Evolutionary conservation across 805 yeast genomes (phyloP).

Genomic region (Schwanniomyces yamadae): DNA sequence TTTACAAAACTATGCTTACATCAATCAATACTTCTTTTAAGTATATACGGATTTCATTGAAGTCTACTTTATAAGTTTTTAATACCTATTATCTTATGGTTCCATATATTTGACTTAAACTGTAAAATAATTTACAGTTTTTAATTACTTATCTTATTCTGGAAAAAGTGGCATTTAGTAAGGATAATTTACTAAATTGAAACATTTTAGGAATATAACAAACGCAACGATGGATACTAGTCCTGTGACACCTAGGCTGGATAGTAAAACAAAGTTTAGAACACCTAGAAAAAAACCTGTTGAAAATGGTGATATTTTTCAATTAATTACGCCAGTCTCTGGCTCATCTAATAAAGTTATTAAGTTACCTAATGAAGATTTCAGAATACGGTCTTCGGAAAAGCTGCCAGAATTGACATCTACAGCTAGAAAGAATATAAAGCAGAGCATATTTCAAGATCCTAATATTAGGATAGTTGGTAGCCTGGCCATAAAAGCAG

Average conservation of each 20-base stretch:
- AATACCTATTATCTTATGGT: no score
- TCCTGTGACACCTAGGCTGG: background rate
- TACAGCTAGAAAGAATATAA: background rate
- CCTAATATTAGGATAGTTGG: background rate
- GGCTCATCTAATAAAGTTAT: conserved; percentile 1
- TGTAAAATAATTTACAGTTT: conserved; percentile 2
- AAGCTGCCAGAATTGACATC: background rate
- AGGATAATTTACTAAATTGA: background rate
- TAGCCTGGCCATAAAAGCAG: no score
- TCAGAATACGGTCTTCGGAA: background rate
- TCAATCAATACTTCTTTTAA: no score
- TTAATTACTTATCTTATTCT: conserved; percentile 4
- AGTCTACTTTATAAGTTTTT: no score
- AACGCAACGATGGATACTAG: background rate
- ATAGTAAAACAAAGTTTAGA: background rate
- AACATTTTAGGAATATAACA: background rate
- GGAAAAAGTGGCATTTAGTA: background rate
- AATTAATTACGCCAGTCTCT: conserved; percentile 3
- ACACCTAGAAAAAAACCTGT: background rate
- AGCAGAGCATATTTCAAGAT: background rate
- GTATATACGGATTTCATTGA: no score
- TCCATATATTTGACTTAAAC: background rate
- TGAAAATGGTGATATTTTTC: conserved; percentile 1
- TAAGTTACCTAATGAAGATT: background rate
- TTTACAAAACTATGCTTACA: no score